A percentile compares a stretch with the other conserved stretches of the same genome.
Conservation (phyloP, 2,329 filamentous ascomycete species). For the Hortaea sp. region DNA sequence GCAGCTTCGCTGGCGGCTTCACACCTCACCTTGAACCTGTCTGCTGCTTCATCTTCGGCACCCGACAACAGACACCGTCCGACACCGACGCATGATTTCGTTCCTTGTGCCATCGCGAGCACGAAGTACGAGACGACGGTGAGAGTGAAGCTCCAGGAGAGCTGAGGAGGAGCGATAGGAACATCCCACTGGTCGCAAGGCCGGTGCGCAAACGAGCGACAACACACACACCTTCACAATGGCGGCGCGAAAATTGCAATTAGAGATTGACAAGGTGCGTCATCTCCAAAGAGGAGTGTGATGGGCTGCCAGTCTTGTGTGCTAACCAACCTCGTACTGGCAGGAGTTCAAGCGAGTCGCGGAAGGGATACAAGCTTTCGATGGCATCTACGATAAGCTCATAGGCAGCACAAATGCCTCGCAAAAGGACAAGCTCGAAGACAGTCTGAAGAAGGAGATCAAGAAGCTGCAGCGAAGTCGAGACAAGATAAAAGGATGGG, state of each 20-base stretch:
- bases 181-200: no score
- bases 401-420: constrained; percentile 86
- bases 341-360: constrained; percentile 81
- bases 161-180: no score
- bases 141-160: no score
- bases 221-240: constrained; percentile 43
- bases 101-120: no score
- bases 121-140: no score
- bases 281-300: not conserved
- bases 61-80: no score
- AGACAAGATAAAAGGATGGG: constrained; percentile 99
- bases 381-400: constrained; percentile 96
- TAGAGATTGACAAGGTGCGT: constrained; percentile 77
- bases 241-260: constrained; percentile 91
- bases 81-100: no score
- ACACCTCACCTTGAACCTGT: no score
- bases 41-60: no score
- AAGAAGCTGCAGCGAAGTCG: constrained; percentile 97
- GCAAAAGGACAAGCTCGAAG: constrained; percentile 96
- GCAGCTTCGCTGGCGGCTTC: no score
- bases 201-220: no score
- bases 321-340: constrained; percentile 7
- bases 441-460: constrained; percentile 97
- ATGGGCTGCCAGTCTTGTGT: not conserved
- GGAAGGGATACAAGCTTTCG: constrained; percentile 86